These are phyloP conservation scores for Pulicaria dysenterica DNA, from an alignment of 129 eudicot species.

Conservation along the genomic window DNA sequence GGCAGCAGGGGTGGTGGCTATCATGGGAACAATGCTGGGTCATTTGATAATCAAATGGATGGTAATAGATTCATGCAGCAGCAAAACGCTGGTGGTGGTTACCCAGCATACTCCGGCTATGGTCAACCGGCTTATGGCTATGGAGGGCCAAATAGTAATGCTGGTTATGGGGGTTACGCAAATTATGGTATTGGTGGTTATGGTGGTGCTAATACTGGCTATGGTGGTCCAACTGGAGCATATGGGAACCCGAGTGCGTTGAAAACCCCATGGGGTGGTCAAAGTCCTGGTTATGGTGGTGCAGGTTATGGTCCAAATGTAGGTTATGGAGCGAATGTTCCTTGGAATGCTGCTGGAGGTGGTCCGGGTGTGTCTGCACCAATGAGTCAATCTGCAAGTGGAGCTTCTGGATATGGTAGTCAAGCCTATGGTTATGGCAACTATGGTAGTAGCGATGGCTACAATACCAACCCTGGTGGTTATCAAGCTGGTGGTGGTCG, in stretches of 20 bases:
- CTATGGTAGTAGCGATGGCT: constrained; percentile 47
- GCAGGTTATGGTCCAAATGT: constrained; percentile 37
- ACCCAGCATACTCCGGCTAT: constrained; percentile 47
- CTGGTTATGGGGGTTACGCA: constrained; percentile 47
- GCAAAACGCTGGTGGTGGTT: constrained; percentile 48
- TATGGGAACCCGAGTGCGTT: constrained; percentile 50
- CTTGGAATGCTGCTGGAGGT: constrained; percentile 39
- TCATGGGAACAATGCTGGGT: constrained; percentile 39
- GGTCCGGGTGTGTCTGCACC: constrained; percentile 43
- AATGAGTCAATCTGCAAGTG: constrained; percentile 42
- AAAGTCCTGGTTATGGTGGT: constrained; percentile 48
- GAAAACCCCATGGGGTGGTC: constrained; percentile 51
- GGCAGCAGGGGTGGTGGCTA: constrained; percentile 26
- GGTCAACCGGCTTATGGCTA: constrained; percentile 50
- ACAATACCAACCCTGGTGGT: constrained; percentile 34
- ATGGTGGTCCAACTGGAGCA: constrained; percentile 47
- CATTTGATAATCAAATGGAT: constrained; percentile 47
- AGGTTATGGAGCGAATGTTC: constrained; percentile 43
- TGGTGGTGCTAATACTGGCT: constrained; percentile 40
- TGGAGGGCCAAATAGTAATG: constrained; percentile 42
- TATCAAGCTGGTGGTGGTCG: constrained; percentile 29
- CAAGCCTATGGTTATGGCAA: constrained; percentile 45
- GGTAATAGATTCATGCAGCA: constrained; percentile 41
- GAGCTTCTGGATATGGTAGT: constrained; percentile 40
- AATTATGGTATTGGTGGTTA: constrained; percentile 43